Evolutionary conservation across 768 basidiomycete species (phyloP).

Genomic region (Suillus decipiens): DNA sequence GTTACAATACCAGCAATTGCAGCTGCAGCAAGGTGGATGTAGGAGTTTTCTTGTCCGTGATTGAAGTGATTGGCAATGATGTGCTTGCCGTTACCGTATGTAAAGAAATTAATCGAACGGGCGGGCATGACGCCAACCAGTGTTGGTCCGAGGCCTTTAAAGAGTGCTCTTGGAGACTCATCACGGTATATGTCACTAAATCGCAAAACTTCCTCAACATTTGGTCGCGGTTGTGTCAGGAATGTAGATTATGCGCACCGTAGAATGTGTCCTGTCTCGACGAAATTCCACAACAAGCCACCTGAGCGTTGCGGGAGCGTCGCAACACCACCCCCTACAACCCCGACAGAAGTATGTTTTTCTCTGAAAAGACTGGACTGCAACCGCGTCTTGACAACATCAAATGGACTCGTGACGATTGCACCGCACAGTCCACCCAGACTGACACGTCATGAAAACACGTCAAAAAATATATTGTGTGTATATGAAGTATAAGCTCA

Average conservation of each 20-base stretch:
- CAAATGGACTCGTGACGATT: conserved; percentile 95
- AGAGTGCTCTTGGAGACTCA: conserved; percentile 87
- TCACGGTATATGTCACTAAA: conserved; percentile 81
- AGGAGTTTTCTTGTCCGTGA: conserved; percentile 72
- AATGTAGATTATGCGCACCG: conserved; percentile 46
- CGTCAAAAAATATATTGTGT: conserved; percentile 10
- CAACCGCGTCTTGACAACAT: conserved; percentile 96
- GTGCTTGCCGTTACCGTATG: conserved; percentile 95
- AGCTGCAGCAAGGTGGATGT: conserved; percentile 85
- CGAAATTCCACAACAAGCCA: conserved; percentile 86
- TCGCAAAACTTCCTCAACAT: background rate
- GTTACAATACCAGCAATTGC: conserved; percentile 86
- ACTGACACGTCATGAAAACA: conserved; percentile 40
- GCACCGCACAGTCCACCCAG: conserved; percentile 98
- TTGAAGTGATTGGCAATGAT: conserved; percentile 85
- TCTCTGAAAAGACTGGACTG: conserved; percentile 84
- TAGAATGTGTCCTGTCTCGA: conserved; percentile 90
- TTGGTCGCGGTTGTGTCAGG: background rate
- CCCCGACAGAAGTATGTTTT: conserved; percentile 38
- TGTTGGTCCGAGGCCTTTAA: conserved; percentile 93
- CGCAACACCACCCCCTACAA: conserved; percentile 35
- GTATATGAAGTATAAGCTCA: conserved; percentile 36
- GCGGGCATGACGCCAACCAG: conserved; percentile 95
- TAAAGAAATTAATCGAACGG: conserved; percentile 96
- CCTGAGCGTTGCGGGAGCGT: conserved; percentile 35